Evolutionary conservation across 345 rosid species (phyloP).

Genomic region (Citrus cavaleriei): DNA sequence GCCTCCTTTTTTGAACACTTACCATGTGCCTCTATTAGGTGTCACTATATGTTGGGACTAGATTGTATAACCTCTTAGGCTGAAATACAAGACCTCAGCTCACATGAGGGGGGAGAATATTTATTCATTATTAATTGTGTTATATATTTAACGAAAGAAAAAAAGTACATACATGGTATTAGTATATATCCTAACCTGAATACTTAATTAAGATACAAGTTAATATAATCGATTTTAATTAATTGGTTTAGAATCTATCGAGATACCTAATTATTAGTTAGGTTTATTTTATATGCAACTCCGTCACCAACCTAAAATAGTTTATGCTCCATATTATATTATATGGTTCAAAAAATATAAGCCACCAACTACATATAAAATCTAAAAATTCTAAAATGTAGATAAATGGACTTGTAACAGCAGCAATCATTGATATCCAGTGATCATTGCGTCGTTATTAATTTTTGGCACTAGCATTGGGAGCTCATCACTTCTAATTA

Average conservation of each 20-base stretch:
- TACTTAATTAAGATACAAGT: neutral
- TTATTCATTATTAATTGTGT: no score
- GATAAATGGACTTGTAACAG: neutral
- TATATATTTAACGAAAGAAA: no score
- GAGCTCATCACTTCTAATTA: neutral
- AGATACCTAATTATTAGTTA: neutral
- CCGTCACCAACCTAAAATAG: conserved; percentile 1
- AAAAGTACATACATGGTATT: no score
- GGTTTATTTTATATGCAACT: neutral
- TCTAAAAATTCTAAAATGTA: neutral
- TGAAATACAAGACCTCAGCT: no score
- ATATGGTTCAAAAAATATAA: neutral
- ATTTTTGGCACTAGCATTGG: neutral
- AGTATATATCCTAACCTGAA: no score
- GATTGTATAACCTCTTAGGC: no score
- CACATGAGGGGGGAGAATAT: no score
- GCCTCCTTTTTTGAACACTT: no score
- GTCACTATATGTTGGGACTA: no score
- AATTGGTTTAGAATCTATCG: neutral
- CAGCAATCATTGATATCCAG: neutral
- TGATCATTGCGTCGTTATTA: neutral
- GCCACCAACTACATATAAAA: conserved; percentile 6
- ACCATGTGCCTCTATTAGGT: no score
- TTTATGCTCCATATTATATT: conserved; percentile 3
- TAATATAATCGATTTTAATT: no score